Evolutionary conservation across 1,284 basidiomycete genomes (phyloP).

Genomic region (Takashimella koratensis): DNA sequence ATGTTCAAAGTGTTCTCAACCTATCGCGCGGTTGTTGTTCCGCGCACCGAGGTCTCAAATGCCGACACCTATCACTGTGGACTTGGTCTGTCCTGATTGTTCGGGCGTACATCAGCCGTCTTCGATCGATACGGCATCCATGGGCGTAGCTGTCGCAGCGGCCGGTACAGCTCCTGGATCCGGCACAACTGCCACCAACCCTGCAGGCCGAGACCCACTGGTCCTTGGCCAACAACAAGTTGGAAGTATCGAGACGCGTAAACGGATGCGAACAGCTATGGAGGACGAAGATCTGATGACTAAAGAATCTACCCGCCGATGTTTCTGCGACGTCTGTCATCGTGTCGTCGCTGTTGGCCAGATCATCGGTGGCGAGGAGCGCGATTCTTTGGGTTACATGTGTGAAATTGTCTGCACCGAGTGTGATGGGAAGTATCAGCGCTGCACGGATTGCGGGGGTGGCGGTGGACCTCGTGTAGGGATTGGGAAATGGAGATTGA

Average conservation of each 20-base stretch:
- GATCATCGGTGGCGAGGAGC: slow-evolving; percentile 31
- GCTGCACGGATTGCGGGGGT: slow-evolving; percentile 43
- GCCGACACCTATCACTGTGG: slow-evolving; percentile 27
- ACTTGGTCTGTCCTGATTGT: slow-evolving; percentile 32
- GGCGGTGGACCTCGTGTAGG: slow-evolving; percentile 48
- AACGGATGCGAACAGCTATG: slow-evolving; percentile 36
- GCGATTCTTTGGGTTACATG: slow-evolving; percentile 26
- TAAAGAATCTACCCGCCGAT: slow-evolving; percentile 13
- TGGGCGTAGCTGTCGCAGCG: slow-evolving; percentile 5
- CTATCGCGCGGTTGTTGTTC: slow-evolving; percentile 36
- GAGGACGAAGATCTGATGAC: slow-evolving; percentile 37
- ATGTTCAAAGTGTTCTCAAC: slow-evolving; percentile 28
- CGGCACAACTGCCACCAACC: not conserved
- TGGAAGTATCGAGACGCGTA: slow-evolving; percentile 42
- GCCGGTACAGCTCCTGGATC: too few relatives aligned
- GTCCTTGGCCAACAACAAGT: too few relatives aligned
- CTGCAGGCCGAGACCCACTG: too few relatives aligned
- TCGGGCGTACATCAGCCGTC: slow-evolving; percentile 24
- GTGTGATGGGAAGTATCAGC: slow-evolving; percentile 45
- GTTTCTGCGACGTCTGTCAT: slow-evolving; percentile 48
- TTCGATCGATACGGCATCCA: slow-evolving; percentile 15
- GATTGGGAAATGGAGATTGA: slow-evolving; percentile 52
- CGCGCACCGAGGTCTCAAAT: slow-evolving; percentile 37
- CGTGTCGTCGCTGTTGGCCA: slow-evolving; percentile 36
- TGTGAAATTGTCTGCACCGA: slow-evolving; percentile 38